Percentiles rank a stretch among this genome's conserved stretches.
Evolutionary conservation across 495 filamentous ascomycete genomes (phyloP).

Genomic region (Niebla homalea): DNA sequence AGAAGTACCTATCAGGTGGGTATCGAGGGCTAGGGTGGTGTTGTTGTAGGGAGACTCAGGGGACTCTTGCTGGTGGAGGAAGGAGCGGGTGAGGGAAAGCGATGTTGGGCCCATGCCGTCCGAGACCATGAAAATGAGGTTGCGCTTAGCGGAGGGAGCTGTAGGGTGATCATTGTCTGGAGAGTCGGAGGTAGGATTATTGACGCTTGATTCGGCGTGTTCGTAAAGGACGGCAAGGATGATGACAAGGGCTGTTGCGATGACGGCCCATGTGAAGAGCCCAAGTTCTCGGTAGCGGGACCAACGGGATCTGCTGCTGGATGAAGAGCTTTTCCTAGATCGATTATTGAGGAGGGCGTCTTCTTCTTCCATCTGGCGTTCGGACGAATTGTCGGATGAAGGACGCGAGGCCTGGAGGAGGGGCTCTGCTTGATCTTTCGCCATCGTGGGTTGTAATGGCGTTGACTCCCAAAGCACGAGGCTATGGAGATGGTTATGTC

Average conservation of each 20-base stretch:
- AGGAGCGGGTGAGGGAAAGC: constrained; percentile 69
- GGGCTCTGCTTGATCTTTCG: constrained; percentile 28
- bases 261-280: constrained; percentile 72
- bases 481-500: no score
- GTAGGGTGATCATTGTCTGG: constrained; percentile 25
- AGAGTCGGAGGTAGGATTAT: constrained; percentile 10
- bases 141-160: constrained; percentile 61
- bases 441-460: constrained; percentile 17
- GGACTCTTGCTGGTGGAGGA: constrained; percentile 46
- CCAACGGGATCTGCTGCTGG: constrained; percentile 26
- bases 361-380: constrained; percentile 44
- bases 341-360: constrained; percentile 49
- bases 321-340: constrained; percentile 24
- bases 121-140: constrained; percentile 96
- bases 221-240: constrained; percentile 63
- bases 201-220: constrained; percentile 35
- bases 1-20: constrained; percentile 77
- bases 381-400: constrained; percentile 33
- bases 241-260: constrained; percentile 71
- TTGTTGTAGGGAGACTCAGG: constrained; percentile 54
- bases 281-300: constrained; percentile 54
- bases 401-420: constrained; percentile 28
- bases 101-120: constrained; percentile 96
- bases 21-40: constrained; percentile 57
- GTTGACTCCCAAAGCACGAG: no score